Evolutionary conservation across 805 yeast genomes (phyloP), one percentile per base, ranked within the genome.

Genomic region (Myxozyma nipponensis): DNA sequence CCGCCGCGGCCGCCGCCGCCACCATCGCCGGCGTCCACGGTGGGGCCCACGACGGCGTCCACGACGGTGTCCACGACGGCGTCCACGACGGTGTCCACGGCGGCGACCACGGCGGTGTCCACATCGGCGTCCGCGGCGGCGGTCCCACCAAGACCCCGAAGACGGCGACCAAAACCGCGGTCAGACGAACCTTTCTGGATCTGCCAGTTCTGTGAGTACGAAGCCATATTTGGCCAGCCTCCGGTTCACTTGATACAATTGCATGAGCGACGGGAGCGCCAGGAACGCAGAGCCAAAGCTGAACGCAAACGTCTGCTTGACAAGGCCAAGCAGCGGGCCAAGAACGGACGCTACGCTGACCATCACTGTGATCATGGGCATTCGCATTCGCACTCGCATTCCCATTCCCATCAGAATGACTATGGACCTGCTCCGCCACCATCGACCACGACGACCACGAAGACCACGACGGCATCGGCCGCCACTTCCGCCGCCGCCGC

Each of bases 161-260:
- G 39, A 10, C 57, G 50, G 18, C 47, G 58, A 3, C 60, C 47
- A n/a, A 50, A 49, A 7, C 61, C 54, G 23, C 41, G 44, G 13
- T 46, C 54, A 9, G 49, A 40, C 17, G 50, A 42, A n/a, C 58
- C 57, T 30, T 25, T 48, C 28, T 59, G 63, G 62, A 43, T 59
- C 34, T 59, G 63, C 43, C 61, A 59, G 44, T 56, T 59, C 28
- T 59, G 63, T 46, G 62, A 59, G 45, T 59, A 49, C 39, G 51
- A 49, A 36, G 56, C 47, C 37, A 42, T 59, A 28, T 56, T 55
- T 34, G 63, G 63, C 23, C 42, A 9, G 25, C 54, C 53, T 25
- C 63, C 63, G 15, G 40, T 48, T 13, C 44, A 47, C 22, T 51
- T 59, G 21, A 46, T 49, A 49, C 39, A 46, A 3, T 37, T 39